phyloP scores from a whole-genome alignment of 2,329 filamentous ascomycete species.

The Aspergillus pseudoglaucus region DNA sequence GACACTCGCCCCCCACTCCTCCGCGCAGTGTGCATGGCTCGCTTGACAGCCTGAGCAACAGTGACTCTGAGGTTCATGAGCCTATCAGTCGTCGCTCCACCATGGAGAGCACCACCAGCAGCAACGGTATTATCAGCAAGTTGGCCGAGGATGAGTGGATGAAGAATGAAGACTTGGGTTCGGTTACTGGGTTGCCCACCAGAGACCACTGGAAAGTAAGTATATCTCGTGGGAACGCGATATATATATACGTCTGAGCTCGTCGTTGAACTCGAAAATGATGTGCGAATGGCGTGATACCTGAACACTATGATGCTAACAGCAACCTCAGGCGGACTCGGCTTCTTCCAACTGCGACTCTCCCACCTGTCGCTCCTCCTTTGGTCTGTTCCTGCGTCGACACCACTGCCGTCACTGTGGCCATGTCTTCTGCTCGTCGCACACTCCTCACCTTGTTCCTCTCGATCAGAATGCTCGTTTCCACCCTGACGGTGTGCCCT shows the following conservation, averaged over 20 bases:
- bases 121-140: constrained; percentile 33
- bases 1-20: constrained; percentile 40
- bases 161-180: constrained; percentile 47
- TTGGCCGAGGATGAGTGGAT: constrained; percentile 48
- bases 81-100: constrained; percentile 33
- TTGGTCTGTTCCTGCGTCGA: constrained; percentile 56
- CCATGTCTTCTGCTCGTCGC: constrained; percentile 57
- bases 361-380: constrained; percentile 52
- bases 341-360: constrained; percentile 52
- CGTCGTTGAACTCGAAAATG: constrained; percentile 6
- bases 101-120: constrained; percentile 35
- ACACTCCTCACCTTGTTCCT: constrained; percentile 51
- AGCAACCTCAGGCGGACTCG: constrained; percentile 47
- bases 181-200: constrained; percentile 54
- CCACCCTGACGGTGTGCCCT: constrained; percentile 51
- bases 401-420: constrained; percentile 64
- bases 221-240: constrained; percentile 12
- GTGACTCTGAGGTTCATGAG: constrained; percentile 22
- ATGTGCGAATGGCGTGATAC: constrained; percentile 20
- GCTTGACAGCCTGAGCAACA: constrained; percentile 41
- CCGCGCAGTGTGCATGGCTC: constrained; percentile 51
- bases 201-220: constrained; percentile 61
- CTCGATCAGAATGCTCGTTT: constrained; percentile 60
- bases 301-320: constrained; percentile 10
- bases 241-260: constrained; percentile 20